phyloP scores from a whole-genome alignment of 1,284 basidiomycete genomes.

The Marasmius oreades region DNA sequence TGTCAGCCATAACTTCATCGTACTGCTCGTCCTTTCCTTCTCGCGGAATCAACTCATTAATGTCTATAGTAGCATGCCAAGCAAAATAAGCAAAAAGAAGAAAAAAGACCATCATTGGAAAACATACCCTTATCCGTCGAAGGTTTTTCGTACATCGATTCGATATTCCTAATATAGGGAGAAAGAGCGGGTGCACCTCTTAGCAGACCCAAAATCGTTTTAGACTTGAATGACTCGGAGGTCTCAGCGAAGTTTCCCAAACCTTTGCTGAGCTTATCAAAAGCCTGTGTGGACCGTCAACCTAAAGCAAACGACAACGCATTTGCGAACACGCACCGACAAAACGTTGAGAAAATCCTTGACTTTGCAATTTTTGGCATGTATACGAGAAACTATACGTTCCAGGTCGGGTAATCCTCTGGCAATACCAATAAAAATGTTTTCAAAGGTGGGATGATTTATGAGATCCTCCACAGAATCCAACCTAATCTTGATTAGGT shows the following conservation, averaged over 20 bases:
- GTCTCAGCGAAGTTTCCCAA: constrained; percentile 60
- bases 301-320: background rate
- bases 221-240: constrained; percentile 73
- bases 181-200: constrained; percentile 79
- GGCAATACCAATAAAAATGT: constrained; percentile 68
- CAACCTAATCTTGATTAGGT: constrained; percentile 45
- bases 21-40: constrained; percentile 83
- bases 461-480: constrained; percentile 92
- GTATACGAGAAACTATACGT: constrained; percentile 89
- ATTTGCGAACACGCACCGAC: constrained; percentile 41
- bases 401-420: constrained; percentile 91
- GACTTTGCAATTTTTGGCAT: constrained; percentile 85
- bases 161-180: constrained; percentile 68
- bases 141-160: constrained; percentile 65
- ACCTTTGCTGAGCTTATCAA: constrained; percentile 69
- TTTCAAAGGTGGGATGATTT: constrained; percentile 70
- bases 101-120: background rate
- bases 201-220: constrained; percentile 71
- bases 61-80: constrained; percentile 43
- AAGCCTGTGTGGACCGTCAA: constrained; percentile 49
- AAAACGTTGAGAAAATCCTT: constrained; percentile 85
- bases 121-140: constrained; percentile 52
- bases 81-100: constrained; percentile 11
- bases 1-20: constrained; percentile 72
- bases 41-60: constrained; percentile 69